A percentile compares a stretch with the other conserved stretches of the same genome.
Evolutionary conservation across 805 yeast genomes (phyloP).

Genomic region (Yarrowia bubula): DNA sequence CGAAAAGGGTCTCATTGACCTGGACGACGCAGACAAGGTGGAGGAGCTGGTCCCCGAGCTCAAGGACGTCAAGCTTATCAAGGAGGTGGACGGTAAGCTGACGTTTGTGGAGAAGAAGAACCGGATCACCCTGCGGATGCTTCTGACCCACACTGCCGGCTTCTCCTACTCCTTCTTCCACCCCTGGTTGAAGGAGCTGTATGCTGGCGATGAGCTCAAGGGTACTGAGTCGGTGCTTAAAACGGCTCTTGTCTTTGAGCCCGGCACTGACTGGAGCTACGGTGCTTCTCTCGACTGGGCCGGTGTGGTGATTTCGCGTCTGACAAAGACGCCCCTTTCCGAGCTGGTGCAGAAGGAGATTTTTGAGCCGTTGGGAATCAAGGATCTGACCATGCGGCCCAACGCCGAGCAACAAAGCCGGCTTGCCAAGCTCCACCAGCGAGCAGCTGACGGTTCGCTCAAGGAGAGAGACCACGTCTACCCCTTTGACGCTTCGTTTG

Average conservation of each 20-base stretch:
- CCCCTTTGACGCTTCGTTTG: background rate
- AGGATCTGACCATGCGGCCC: slow-evolving; percentile 37
- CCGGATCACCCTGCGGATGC: slow-evolving; percentile 41
- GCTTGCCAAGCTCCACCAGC: slow-evolving; percentile 34
- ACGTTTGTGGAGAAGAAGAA: slow-evolving; percentile 33
- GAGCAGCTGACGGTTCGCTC: slow-evolving; percentile 32
- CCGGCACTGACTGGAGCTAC: slow-evolving; percentile 43
- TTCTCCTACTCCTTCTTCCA: slow-evolving; percentile 41
- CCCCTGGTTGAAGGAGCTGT: slow-evolving; percentile 30
- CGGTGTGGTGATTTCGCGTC: slow-evolving; percentile 39
- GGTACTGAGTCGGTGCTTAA: slow-evolving; percentile 31
- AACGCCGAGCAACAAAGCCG: slow-evolving; percentile 30
- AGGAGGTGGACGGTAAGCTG: slow-evolving; percentile 33
- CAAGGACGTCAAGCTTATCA: slow-evolving; percentile 30
- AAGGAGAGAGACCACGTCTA: slow-evolving; percentile 16
- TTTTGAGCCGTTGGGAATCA: slow-evolving; percentile 38
- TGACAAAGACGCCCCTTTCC: slow-evolving; percentile 35
- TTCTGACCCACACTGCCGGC: slow-evolving; percentile 44
- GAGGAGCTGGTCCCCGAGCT: slow-evolving; percentile 40
- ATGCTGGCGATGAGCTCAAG: slow-evolving; percentile 26
- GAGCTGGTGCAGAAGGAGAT: slow-evolving; percentile 33
- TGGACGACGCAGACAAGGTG: slow-evolving; percentile 40
- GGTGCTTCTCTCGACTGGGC: slow-evolving; percentile 44
- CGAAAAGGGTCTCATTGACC: slow-evolving; percentile 39
- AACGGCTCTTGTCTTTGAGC: slow-evolving; percentile 41